Conservation (phyloP, 2,329 filamentous ascomycete species). For the Sporothrix dimorphospora region DNA sequence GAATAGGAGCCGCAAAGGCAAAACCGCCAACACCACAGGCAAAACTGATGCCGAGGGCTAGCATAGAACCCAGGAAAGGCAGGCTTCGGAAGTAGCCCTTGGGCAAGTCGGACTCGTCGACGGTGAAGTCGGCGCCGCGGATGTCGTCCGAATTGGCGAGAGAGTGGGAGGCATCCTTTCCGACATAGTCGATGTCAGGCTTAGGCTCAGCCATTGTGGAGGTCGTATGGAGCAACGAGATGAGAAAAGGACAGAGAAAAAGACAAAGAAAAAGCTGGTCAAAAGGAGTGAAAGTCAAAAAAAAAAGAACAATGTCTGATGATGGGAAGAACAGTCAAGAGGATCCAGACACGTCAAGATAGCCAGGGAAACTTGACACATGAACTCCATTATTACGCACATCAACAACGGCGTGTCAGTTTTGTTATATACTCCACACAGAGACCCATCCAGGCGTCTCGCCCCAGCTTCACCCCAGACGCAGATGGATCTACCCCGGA, state of each 20-base stretch:
- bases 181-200: background rate
- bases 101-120: constrained; percentile 26
- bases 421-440: background rate
- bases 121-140: constrained; percentile 21
- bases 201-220: background rate
- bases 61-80: constrained; percentile 27
- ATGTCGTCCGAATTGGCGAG: constrained; percentile 14
- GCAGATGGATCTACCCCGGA: background rate
- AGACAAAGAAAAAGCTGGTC: background rate
- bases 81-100: constrained; percentile 29
- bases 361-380: background rate
- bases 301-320: background rate
- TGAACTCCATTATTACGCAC: background rate
- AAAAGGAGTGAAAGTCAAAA: no score
- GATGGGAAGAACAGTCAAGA: background rate
- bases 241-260: background rate
- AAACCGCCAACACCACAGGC: constrained; percentile 39
- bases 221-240: background rate
- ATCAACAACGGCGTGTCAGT: background rate
- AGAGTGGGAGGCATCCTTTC: background rate
- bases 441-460: background rate
- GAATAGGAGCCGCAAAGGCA: constrained; percentile 35
- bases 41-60: constrained; percentile 33
- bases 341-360: background rate
- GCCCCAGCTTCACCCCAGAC: background rate